Conservation (phyloP, 2,329 filamentous ascomycete genomes). For the Aspergillus floridensis region DNA sequence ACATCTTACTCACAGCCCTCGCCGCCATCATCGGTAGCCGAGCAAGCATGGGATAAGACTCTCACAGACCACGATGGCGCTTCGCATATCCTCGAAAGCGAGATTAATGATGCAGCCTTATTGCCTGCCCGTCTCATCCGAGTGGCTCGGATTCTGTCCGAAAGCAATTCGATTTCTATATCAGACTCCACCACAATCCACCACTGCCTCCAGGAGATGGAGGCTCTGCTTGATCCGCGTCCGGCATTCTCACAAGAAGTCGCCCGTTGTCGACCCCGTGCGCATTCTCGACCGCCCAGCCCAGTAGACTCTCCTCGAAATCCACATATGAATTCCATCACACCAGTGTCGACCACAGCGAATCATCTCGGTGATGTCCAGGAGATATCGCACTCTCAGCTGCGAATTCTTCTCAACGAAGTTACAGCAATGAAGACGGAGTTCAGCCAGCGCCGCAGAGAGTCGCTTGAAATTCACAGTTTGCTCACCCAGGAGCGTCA, state of each 20-base stretch:
- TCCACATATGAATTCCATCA: not conserved
- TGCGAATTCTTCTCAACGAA: slow-evolving; percentile 26
- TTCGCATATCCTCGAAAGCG: slow-evolving; percentile 1
- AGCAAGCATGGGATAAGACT: slow-evolving; percentile 23
- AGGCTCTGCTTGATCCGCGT: slow-evolving; percentile 29
- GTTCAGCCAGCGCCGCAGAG: slow-evolving; percentile 26
- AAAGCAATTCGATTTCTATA: slow-evolving; percentile 25
- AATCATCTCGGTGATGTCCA: not conserved
- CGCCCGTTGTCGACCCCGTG: slow-evolving; percentile 17
- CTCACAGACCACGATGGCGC: slow-evolving; percentile 7
- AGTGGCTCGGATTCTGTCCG: slow-evolving; percentile 31
- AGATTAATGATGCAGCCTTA: slow-evolving; percentile 4
- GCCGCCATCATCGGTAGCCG: slow-evolving; percentile 26
- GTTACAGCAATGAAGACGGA: slow-evolving; percentile 26
- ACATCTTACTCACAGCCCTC: slow-evolving; percentile 9
- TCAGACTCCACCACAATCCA: slow-evolving; percentile 32
- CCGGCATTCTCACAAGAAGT: slow-evolving; percentile 21
- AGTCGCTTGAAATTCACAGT: slow-evolving; percentile 58
- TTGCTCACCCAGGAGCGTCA: slow-evolving; percentile 60
- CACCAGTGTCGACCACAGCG: not conserved
- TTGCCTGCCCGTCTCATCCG: slow-evolving; percentile 29
- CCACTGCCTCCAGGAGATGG: slow-evolving; percentile 39
- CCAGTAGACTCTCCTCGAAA: not conserved
- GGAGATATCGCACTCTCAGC: slow-evolving; percentile 16
- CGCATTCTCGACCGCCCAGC: slow-evolving; percentile 1